A percentile compares a stretch with the other conserved stretches of the same genome.
These are phyloP conservation scores for Blastocladiella britannica DNA, from an alignment of 192 early-diverging fungal species.

Conservation along the genomic window DNA sequence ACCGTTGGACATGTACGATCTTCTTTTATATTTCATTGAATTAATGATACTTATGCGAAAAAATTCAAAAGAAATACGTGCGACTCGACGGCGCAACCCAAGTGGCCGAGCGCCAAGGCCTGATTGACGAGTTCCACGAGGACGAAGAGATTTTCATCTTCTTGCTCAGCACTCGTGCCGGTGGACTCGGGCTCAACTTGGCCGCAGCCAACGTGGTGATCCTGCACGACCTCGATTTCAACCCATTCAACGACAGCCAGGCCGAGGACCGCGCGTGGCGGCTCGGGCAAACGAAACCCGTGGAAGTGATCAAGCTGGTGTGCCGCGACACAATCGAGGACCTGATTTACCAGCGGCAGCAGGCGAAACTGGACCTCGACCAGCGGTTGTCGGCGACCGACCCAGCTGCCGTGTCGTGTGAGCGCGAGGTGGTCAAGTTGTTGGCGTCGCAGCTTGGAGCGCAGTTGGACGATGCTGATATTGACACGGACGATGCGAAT, in stretches of 20 bases:
- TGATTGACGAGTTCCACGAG: constrained; percentile 64
- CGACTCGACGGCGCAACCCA: constrained; percentile 47
- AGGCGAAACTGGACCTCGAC: constrained; percentile 24
- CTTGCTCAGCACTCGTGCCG: constrained; percentile 55
- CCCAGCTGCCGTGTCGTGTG: background rate
- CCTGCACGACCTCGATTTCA: constrained; percentile 61
- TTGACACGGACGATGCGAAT: too few relatives aligned
- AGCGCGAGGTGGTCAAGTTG: background rate
- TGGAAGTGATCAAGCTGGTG: constrained; percentile 19
- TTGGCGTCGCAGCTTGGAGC: background rate
- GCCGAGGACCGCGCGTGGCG: constrained; percentile 65
- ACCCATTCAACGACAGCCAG: constrained; percentile 66
- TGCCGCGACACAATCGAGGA: constrained; percentile 20
- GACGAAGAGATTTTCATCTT: constrained; percentile 31
- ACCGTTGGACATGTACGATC: constrained; percentile 13
- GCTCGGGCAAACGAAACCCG: constrained; percentile 26
- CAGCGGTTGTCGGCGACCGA: constrained; percentile 10
- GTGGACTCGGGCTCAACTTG: constrained; percentile 63
- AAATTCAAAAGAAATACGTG: constrained; percentile 18
- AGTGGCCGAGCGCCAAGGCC: constrained; percentile 40
- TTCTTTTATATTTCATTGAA: background rate
- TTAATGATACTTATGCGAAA: too few relatives aligned
- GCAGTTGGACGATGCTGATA: too few relatives aligned
- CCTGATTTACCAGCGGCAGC: constrained; percentile 16
- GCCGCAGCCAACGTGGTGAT: constrained; percentile 57